phyloP scores from a whole-genome alignment of 495 filamentous ascomycete species.

The Jackrogersella multiformis region DNA sequence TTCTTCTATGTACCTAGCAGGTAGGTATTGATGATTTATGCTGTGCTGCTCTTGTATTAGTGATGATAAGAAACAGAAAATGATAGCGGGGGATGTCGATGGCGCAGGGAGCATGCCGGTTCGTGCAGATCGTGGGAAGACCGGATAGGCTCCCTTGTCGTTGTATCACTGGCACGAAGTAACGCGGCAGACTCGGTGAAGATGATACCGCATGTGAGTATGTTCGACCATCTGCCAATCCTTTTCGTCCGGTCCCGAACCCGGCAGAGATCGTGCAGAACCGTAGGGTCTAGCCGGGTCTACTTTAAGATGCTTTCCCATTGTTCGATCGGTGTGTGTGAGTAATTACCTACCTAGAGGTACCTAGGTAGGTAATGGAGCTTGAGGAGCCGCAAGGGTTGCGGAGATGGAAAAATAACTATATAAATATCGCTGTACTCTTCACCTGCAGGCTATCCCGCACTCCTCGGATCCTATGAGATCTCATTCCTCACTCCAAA shows the following conservation, averaged over 20 bases:
- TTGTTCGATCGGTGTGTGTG: background rate
- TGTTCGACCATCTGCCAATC: background rate
- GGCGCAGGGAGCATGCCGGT: background rate
- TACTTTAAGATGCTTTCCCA: background rate
- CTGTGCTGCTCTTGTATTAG: too few species aligned
- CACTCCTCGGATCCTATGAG: background rate
- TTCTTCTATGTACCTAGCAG: too few species aligned
- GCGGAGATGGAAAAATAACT: background rate
- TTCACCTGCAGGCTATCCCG: background rate
- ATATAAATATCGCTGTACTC: background rate
- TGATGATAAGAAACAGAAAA: too few species aligned
- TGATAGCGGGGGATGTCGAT: too few species aligned
- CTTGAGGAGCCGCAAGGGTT: conserved; percentile 10
- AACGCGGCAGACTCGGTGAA: background rate
- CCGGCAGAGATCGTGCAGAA: background rate
- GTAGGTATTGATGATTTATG: too few species aligned
- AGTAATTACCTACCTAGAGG: too few species aligned
- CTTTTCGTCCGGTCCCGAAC: background rate
- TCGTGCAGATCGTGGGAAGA: background rate
- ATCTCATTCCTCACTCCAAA: background rate
- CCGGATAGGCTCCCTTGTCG: background rate
- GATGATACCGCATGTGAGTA: background rate
- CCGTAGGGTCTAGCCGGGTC: background rate
- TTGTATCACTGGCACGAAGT: conserved; percentile 1
- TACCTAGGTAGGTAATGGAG: too few species aligned